These are phyloP conservation scores for Aspergillus eucalypticola DNA, from an alignment of 2,329 filamentous ascomycete genomes.

Conservation along the genomic window DNA sequence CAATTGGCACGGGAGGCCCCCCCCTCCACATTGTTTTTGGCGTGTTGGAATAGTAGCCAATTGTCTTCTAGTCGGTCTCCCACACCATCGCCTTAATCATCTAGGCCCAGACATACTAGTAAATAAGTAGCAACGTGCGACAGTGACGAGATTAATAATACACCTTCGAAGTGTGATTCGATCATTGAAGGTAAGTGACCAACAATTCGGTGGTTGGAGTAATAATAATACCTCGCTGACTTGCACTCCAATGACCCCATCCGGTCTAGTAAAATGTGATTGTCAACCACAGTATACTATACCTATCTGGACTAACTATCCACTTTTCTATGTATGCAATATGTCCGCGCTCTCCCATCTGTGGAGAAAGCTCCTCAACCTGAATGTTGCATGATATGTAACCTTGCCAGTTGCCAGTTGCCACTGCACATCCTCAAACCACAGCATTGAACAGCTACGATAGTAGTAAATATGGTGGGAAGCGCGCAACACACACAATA, in stretches of 20 bases:
- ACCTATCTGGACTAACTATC: too few species aligned
- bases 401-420: not conserved
- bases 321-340: not conserved
- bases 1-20: not conserved
- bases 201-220: not conserved
- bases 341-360: not conserved
- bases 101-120: not conserved
- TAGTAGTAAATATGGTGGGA: too few species aligned
- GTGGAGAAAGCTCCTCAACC: not conserved
- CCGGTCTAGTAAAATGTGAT: not conserved
- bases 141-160: not conserved
- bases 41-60: not conserved
- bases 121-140: too few species aligned
- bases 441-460: too few species aligned
- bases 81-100: not conserved
- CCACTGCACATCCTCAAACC: too few species aligned
- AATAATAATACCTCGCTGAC: not conserved
- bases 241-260: not conserved
- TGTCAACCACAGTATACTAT: too few species aligned
- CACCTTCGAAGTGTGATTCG: not conserved
- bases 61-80: not conserved
- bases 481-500: too few species aligned
- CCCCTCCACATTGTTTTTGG: not conserved
- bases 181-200: too few species aligned
- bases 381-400: constrained; percentile 7